A percentile compares a stretch with the other conserved stretches of the same genome.
Conservation (phyloP, 257 asterid species). For the Striga asiatica region DNA sequence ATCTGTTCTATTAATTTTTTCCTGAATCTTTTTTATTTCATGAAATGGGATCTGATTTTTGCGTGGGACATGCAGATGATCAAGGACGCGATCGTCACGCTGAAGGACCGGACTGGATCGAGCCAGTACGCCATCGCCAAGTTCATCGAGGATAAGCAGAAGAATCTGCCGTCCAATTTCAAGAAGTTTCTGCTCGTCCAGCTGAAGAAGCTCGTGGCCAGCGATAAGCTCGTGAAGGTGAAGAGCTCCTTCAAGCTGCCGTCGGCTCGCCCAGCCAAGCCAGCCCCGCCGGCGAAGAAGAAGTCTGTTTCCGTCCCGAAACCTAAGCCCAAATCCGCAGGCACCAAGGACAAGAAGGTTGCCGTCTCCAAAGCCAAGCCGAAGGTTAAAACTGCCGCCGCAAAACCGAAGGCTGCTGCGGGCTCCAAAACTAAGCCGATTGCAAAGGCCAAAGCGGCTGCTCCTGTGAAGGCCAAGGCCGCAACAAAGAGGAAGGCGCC, state of each 20-base stretch:
- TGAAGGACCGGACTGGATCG: slow-evolving; percentile 55
- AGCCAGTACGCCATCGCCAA: slow-evolving; percentile 55
- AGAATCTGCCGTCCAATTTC: slow-evolving; percentile 43
- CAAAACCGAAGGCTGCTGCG: slow-evolving; percentile 19
- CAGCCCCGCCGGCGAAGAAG: slow-evolving; percentile 21
- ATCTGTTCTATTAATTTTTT: not conserved
- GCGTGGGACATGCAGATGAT: slow-evolving; percentile 30
- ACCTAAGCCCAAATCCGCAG: slow-evolving; percentile 27
- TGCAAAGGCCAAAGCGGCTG: slow-evolving; percentile 23
- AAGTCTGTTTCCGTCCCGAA: slow-evolving; percentile 18
- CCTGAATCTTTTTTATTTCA: not conserved
- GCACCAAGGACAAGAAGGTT: not conserved
- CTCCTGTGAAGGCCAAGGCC: slow-evolving; percentile 26
- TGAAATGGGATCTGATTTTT: slow-evolving; percentile 7
- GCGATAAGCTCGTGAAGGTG: slow-evolving; percentile 37
- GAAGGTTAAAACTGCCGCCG: too few species aligned
- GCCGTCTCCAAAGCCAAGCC: slow-evolving; percentile 21
- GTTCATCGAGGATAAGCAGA: slow-evolving; percentile 51
- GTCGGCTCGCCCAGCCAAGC: slow-evolving; percentile 19
- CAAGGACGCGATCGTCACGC: slow-evolving; percentile 36
- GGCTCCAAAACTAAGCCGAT: slow-evolving; percentile 19
- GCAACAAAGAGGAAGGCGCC: slow-evolving; percentile 42
- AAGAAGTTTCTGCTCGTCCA: slow-evolving; percentile 40
- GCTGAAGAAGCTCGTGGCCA: slow-evolving; percentile 41
- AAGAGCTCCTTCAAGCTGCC: slow-evolving; percentile 48